Evolutionary conservation across 2,329 filamentous ascomycete genomes (phyloP).

Genomic region (Fusarium lyarnte): DNA sequence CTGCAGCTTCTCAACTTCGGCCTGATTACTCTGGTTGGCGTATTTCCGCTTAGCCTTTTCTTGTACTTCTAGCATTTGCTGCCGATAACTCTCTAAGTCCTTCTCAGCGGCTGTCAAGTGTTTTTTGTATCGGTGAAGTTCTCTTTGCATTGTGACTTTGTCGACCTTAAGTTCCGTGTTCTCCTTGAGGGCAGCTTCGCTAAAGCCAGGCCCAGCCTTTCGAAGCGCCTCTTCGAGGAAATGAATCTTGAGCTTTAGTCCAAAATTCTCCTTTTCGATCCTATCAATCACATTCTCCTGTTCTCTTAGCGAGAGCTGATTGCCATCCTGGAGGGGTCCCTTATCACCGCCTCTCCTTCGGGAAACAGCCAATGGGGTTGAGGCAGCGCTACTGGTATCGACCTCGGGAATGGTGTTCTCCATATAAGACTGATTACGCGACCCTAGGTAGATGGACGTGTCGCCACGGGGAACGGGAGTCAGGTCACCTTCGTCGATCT

Average conservation of each 20-base stretch:
- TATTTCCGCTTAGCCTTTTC: slow-evolving; percentile 82
- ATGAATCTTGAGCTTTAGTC: slow-evolving; percentile 95
- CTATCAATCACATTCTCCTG: slow-evolving; percentile 96
- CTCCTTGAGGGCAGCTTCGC: slow-evolving; percentile 87
- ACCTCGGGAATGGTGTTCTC: slow-evolving; percentile 79
- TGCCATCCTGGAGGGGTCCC: slow-evolving; percentile 82
- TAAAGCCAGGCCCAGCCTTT: slow-evolving; percentile 89
- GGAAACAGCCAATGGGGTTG: slow-evolving; percentile 80
- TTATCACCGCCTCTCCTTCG: slow-evolving; percentile 70
- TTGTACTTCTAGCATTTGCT: slow-evolving; percentile 84
- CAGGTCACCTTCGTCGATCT: slow-evolving; percentile 75
- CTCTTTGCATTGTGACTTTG: slow-evolving; percentile 87
- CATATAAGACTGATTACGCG: slow-evolving; percentile 70
- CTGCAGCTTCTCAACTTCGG: slow-evolving; percentile 67
- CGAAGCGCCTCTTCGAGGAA: slow-evolving; percentile 91
- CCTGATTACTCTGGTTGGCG: slow-evolving; percentile 73
- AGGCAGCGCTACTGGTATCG: slow-evolving; percentile 81
- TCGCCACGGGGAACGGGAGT: slow-evolving; percentile 79
- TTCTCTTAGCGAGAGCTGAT: slow-evolving; percentile 89
- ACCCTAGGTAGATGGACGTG: slow-evolving; percentile 74
- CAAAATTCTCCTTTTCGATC: slow-evolving; percentile 98
- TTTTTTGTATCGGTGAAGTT: slow-evolving; percentile 88
- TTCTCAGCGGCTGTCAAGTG: slow-evolving; percentile 83
- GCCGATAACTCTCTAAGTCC: slow-evolving; percentile 84
- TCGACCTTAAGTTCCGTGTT: slow-evolving; percentile 97